A percentile compares a stretch with the other conserved stretches of the same genome.
Evolutionary conservation across 2,329 filamentous ascomycete species (phyloP).

Genomic region (Cladophialophora carrionii): DNA sequence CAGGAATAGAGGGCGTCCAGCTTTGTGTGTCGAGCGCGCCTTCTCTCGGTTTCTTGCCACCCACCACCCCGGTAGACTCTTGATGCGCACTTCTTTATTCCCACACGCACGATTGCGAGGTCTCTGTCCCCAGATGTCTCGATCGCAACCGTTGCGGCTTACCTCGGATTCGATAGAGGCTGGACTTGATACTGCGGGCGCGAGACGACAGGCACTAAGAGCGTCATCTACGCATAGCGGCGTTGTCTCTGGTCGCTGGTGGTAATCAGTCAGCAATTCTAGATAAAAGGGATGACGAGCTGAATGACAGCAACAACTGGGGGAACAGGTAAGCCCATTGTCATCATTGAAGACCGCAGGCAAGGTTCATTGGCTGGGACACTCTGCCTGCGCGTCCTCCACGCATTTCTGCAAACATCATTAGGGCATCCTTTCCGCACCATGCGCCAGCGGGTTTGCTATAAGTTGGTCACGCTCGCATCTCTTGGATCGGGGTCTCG

Average conservation of each 20-base stretch:
- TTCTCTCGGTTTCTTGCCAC: background rate
- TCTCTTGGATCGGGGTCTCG: background rate
- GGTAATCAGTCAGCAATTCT: background rate
- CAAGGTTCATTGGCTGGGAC: background rate
- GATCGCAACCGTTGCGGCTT: background rate
- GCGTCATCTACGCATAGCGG: background rate
- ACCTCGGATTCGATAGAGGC: background rate
- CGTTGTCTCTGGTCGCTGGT: background rate
- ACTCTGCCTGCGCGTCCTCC: background rate
- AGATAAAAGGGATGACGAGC: background rate
- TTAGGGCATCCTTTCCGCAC: background rate
- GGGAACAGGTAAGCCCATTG: background rate
- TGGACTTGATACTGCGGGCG: no score
- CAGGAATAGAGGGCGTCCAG: background rate
- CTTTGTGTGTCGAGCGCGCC: background rate
- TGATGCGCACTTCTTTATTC: background rate
- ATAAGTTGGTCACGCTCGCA: background rate
- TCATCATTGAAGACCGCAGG: background rate
- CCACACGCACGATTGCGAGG: background rate
- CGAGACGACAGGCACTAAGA: background rate
- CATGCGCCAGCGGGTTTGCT: background rate
- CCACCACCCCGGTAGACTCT: background rate
- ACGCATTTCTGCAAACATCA: no score
- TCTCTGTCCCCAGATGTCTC: no score
- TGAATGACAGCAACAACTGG: background rate